Percentiles rank a stretch among this genome's conserved stretches.
These are phyloP conservation scores for Punctularia strigosozonata DNA, from an alignment of 768 basidiomycete genomes.

Conservation along the genomic window DNA sequence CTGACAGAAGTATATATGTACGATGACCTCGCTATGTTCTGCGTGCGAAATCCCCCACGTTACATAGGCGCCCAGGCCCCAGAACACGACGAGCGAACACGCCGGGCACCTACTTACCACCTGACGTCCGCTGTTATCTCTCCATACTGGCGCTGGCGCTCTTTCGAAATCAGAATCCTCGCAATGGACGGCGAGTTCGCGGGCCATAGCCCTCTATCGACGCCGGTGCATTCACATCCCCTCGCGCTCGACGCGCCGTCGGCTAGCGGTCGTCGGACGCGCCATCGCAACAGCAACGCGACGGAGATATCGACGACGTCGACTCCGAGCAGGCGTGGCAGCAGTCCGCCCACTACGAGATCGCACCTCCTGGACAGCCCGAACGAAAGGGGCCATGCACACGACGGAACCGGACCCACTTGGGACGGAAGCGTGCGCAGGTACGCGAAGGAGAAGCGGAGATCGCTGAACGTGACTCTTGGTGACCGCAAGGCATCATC, in stretches of 20 bases:
- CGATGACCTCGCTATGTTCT: too few relatives aligned
- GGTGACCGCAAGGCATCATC: slow-evolving; percentile 19
- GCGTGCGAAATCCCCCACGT: too few relatives aligned
- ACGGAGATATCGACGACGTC: slow-evolving; percentile 10
- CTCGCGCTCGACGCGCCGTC: slow-evolving; percentile 45
- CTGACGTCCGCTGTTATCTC: too few relatives aligned
- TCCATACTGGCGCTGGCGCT: too few relatives aligned
- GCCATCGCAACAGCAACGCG: slow-evolving; percentile 24
- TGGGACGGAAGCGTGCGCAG: slow-evolving; percentile 51
- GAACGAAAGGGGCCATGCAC: slow-evolving; percentile 37
- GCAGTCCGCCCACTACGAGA: slow-evolving; percentile 16
- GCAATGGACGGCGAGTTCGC: too few relatives aligned
- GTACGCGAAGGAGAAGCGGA: slow-evolving; percentile 30
- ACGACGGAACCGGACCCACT: slow-evolving; percentile 15
- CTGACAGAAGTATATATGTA: too few relatives aligned
- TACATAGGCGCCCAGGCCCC: too few relatives aligned
- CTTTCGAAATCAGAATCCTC: too few relatives aligned
- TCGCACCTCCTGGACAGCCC: slow-evolving; percentile 57
- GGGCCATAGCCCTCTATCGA: slow-evolving; percentile 20
- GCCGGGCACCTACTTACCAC: too few relatives aligned
- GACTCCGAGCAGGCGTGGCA: slow-evolving; percentile 3
- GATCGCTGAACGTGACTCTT: slow-evolving; percentile 10
- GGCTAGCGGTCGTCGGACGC: slow-evolving; percentile 32
- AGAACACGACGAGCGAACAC: too few relatives aligned
- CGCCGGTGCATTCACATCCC: slow-evolving; percentile 62